Percentiles rank a stretch among this genome's conserved stretches.
phyloP scores from a whole-genome alignment of 169 alveolate species.

The Cryptosporidium baileyi region DNA sequence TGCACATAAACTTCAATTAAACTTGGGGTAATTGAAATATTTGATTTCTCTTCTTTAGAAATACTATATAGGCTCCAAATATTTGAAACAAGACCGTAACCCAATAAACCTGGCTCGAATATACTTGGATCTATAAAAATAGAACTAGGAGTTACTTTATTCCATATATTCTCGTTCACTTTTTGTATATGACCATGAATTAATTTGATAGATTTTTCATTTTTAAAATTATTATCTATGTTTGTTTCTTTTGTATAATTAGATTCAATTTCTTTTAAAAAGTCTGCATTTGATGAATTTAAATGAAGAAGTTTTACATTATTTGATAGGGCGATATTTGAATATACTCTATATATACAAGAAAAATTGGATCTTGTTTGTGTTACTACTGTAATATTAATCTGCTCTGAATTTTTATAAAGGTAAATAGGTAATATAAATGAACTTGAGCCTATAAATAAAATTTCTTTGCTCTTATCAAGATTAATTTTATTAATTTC shows the following conservation, averaged over 20 bases:
- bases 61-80: neutral
- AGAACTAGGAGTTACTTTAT: neutral
- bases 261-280: neutral
- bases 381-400: neutral
- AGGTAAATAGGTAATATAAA: conserved; percentile 24
- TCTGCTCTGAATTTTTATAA: neutral
- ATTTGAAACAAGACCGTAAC: conserved; percentile 40
- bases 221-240: neutral
- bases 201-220: neutral
- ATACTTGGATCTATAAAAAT: conserved; percentile 51
- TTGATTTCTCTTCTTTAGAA: neutral
- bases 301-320: neutral
- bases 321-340: conserved; percentile 3
- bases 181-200: conserved; percentile 51
- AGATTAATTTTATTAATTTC: neutral
- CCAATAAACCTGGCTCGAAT: conserved; percentile 56
- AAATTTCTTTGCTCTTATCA: neutral
- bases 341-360: conserved; percentile 1
- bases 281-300: neutral
- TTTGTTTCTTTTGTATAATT: neutral
- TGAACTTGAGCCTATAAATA: conserved; percentile 59
- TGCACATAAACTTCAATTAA: conserved; percentile 38
- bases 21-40: conserved; percentile 24
- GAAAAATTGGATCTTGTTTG: conserved; percentile 29
- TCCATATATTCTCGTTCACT: conserved; percentile 6